Conservation (phyloP, 1,139 yeast genomes). For the Pneumocystis canis region DNA sequence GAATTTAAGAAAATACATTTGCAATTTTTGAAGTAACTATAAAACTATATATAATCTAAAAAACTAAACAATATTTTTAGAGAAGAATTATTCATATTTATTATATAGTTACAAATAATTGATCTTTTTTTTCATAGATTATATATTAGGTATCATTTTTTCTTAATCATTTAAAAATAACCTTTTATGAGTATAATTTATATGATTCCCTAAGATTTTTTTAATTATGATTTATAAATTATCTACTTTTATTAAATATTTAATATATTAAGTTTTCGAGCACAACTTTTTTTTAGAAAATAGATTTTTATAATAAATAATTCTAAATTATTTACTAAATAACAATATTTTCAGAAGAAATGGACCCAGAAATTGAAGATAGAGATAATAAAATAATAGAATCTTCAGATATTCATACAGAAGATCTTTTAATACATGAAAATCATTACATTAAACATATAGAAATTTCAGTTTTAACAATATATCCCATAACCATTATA, state of each 20-base stretch:
- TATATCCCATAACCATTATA: not conserved
- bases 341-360: not conserved
- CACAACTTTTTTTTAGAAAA: not conserved
- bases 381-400: not conserved
- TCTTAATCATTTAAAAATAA: too few species aligned
- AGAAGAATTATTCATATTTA: not conserved
- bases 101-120: too few species aligned
- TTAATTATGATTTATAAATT: too few species aligned
- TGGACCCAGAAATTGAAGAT: not conserved
- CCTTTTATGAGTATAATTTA: too few species aligned
- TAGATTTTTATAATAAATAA: not conserved
- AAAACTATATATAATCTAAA: not conserved
- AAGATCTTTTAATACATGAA: not conserved
- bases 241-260: too few species aligned
- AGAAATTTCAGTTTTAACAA: conserved; percentile 14
- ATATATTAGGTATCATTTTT: not conserved
- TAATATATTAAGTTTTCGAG: not conserved
- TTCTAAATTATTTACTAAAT: not conserved
- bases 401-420: not conserved
- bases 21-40: not conserved
- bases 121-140: not conserved
- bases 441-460: not conserved
- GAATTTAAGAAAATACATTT: not conserved
- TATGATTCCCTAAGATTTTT: too few species aligned
- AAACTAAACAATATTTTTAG: not conserved